phyloP scores from a whole-genome alignment of 2,329 filamentous ascomycete genomes.

The Sordariomycetes sp. region DNA sequence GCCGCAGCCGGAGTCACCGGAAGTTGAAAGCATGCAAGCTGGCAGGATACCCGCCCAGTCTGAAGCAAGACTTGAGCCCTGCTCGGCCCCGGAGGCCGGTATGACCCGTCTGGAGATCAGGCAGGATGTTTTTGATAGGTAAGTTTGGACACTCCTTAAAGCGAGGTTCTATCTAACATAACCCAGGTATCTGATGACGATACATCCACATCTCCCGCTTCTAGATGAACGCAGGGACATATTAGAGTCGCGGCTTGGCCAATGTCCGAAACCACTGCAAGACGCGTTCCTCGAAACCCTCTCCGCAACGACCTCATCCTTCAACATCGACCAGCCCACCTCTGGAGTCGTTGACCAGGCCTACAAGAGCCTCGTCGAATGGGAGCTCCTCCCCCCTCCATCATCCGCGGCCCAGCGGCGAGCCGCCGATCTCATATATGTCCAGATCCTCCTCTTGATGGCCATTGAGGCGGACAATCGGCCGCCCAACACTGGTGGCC shows the following conservation, averaged over 20 bases:
- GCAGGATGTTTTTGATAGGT: conserved; percentile 32
- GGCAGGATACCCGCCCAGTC: neutral
- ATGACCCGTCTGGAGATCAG: conserved; percentile 20
- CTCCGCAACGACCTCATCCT: conserved; percentile 42
- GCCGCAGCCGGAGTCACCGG: conserved; percentile 20
- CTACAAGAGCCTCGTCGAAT: conserved; percentile 33
- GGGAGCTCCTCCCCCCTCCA: conserved; percentile 25
- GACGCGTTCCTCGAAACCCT: conserved; percentile 54
- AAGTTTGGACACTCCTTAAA: conserved; percentile 9
- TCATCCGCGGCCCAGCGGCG: neutral
- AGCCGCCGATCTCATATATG: conserved; percentile 27
- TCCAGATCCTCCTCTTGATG: conserved; percentile 55
- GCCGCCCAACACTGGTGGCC: conserved; percentile 28
- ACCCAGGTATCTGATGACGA: conserved; percentile 44
- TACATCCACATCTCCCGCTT: conserved; percentile 56
- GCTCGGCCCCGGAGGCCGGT: conserved; percentile 10
- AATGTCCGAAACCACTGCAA: conserved; percentile 41
- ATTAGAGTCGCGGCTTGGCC: conserved; percentile 40
- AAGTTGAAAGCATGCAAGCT: neutral
- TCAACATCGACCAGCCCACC: conserved; percentile 20
- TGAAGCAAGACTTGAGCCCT: neutral
- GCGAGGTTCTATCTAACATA: neutral
- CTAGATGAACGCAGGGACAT: conserved; percentile 42
- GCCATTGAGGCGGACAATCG: conserved; percentile 51
- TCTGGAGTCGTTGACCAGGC: conserved; percentile 29